Percentiles rank a stretch among this genome's conserved stretches.
These are phyloP conservation scores for Ophiostoma perfectum DNA, from an alignment of 2,329 filamentous ascomycete species.

Conservation along the genomic window DNA sequence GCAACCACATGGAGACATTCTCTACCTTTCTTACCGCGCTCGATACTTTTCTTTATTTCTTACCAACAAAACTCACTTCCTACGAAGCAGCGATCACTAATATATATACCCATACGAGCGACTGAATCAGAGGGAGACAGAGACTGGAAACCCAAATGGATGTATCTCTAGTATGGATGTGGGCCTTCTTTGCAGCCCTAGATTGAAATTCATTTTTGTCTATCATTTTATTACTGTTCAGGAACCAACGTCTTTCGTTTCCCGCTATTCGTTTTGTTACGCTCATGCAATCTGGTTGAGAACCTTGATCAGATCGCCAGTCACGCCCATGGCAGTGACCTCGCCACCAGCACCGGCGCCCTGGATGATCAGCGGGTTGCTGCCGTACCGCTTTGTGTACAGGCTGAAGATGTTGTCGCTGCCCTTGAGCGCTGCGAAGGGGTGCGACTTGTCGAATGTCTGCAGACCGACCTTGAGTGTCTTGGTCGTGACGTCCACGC, in stretches of 20 bases:
- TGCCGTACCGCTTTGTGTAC: conserved; percentile 91
- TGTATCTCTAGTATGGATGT: no score
- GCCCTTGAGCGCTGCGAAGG: conserved; percentile 90
- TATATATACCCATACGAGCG: background rate
- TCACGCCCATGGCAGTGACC: conserved; percentile 96
- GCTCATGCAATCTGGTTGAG: conserved; percentile 58
- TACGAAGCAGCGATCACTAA: no score
- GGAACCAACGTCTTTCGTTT: no score
- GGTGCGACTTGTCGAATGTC: conserved; percentile 79
- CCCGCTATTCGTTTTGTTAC: background rate
- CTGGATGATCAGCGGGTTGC: conserved; percentile 89
- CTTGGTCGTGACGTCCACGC: conserved; percentile 76
- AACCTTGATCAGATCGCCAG: conserved; percentile 87
- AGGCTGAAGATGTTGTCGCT: conserved; percentile 99
- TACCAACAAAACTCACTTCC: no score
- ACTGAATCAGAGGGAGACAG: no score
- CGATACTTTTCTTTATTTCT: no score
- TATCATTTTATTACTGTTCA: conserved; percentile 3
- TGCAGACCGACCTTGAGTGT: conserved; percentile 87
- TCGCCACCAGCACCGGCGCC: conserved; percentile 91
- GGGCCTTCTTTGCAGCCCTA: no score
- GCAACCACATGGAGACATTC: no score
- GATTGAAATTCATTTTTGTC: no score
- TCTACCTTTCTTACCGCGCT: no score
- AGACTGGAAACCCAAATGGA: no score